phyloP scores from a whole-genome alignment of 345 rosid species.

The Cardamine resedifolia region DNA sequence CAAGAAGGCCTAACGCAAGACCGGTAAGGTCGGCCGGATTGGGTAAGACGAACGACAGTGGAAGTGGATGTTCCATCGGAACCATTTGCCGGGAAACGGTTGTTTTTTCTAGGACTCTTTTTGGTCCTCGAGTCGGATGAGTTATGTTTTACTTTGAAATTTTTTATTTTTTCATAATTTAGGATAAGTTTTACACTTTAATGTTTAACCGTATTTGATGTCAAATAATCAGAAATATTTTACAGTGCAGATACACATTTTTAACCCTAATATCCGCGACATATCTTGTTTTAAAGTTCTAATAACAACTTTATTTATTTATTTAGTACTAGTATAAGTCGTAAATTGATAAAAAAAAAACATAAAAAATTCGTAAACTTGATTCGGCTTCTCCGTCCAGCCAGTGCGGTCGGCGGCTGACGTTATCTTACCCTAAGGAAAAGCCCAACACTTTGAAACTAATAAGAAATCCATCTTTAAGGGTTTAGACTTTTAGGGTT shows the following conservation, averaged over 20 bases:
- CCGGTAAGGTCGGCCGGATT: conserved; percentile 33
- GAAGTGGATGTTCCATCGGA: conserved; percentile 33
- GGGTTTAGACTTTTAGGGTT: conserved; percentile 32
- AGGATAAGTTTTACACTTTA: too few relatives aligned
- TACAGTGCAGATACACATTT: too few relatives aligned
- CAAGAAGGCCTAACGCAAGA: conserved; percentile 40
- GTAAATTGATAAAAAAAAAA: neutral
- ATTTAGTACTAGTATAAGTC: neutral
- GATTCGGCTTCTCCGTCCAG: conserved; percentile 11
- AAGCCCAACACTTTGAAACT: conserved; percentile 12
- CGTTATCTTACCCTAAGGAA: conserved; percentile 18
- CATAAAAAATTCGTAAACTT: neutral
- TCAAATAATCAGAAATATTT: too few relatives aligned
- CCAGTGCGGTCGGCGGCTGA: conserved; percentile 16
- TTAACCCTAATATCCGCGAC: neutral
- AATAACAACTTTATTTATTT: neutral
- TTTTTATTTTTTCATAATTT: too few relatives aligned
- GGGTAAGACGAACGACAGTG: conserved; percentile 41
- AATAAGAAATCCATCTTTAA: neutral
- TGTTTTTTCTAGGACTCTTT: too few relatives aligned
- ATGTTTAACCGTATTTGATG: too few relatives aligned
- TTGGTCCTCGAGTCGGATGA: too few relatives aligned
- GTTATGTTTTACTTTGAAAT: too few relatives aligned
- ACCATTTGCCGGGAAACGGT: conserved; percentile 31
- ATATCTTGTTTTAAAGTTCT: neutral